A percentile compares a stretch with the other conserved stretches of the same genome.
phyloP scores from a whole-genome alignment of 257 asterid genomes.

The Plantago elongata region DNA sequence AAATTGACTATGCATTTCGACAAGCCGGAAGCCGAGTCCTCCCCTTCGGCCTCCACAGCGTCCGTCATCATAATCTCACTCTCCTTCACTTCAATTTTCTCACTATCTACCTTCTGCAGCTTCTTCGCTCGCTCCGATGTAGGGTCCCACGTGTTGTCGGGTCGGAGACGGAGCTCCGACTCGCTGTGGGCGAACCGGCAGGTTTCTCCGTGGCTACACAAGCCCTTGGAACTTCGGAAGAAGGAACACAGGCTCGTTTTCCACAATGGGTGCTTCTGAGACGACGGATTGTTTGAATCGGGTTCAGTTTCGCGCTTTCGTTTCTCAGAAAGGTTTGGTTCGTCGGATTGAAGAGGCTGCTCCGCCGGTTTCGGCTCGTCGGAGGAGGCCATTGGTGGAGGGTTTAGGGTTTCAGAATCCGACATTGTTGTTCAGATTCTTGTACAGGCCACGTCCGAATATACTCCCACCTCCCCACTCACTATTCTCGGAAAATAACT shows the following conservation, averaged over 20 bases:
- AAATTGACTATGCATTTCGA: constrained; percentile 73
- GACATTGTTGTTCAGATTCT: too few species aligned
- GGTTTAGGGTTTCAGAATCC: too few species aligned
- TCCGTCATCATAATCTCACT: constrained; percentile 85
- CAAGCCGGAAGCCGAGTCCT: constrained; percentile 40
- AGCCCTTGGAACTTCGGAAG: constrained; percentile 51
- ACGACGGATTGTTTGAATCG: constrained; percentile 10
- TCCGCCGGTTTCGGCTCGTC: too few species aligned
- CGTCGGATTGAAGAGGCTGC: constrained; percentile 6
- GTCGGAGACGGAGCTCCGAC: constrained; percentile 71
- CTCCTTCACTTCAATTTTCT: constrained; percentile 21
- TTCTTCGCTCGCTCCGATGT: constrained; percentile 83
- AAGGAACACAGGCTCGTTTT: constrained; percentile 88
- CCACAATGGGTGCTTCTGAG: constrained; percentile 54
- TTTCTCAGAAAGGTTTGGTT: constrained; percentile 36
- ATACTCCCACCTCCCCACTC: too few species aligned
- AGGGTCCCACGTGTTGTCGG: constrained; percentile 92
- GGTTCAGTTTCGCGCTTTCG: constrained; percentile 52
- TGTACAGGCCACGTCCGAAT: too few species aligned
- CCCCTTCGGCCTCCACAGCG: constrained; percentile 46
- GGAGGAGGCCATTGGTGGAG: too few species aligned
- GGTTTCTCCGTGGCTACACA: constrained; percentile 75
- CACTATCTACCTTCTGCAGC: constrained; percentile 41
- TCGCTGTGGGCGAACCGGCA: constrained; percentile 91
- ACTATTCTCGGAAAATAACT: too few species aligned